Percentiles rank a stretch among this genome's conserved stretches.
These are phyloP conservation scores for Blastocystis sp. DNA, from an alignment of 352 stramenopile genomes.

Conservation along the genomic window DNA sequence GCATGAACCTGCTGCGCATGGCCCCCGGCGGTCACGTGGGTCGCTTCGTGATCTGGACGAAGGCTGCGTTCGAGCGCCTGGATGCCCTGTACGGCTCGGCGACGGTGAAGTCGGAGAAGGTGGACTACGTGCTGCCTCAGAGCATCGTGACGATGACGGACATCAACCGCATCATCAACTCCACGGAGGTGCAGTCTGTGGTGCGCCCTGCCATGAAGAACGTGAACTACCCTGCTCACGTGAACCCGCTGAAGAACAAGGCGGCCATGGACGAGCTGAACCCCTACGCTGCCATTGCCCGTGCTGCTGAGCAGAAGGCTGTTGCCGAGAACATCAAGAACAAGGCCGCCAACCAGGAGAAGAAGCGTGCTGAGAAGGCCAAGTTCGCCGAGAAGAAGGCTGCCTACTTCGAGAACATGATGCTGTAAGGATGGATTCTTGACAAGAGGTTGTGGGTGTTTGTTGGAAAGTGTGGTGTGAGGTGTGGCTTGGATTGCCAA, in stretches of 20 bases:
- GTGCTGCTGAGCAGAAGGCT: slow-evolving; percentile 82
- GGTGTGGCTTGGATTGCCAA: neutral
- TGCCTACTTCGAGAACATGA: slow-evolving; percentile 78
- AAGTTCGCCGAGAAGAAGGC: slow-evolving; percentile 78
- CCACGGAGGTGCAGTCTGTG: slow-evolving; percentile 94
- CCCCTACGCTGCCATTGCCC: slow-evolving; percentile 88
- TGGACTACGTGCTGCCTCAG: slow-evolving; percentile 85
- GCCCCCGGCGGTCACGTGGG: slow-evolving; percentile 95
- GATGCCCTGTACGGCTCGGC: slow-evolving; percentile 84
- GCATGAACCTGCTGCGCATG: slow-evolving; percentile 93
- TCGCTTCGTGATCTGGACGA: slow-evolving; percentile 97
- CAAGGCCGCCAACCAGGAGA: slow-evolving; percentile 79
- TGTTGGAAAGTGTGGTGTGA: neutral
- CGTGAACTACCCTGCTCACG: slow-evolving; percentile 87
- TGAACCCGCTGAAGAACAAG: slow-evolving; percentile 93
- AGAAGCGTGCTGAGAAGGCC: slow-evolving; percentile 82
- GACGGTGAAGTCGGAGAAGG: slow-evolving; percentile 77
- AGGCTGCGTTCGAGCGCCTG: slow-evolving; percentile 92
- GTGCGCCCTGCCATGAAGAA: slow-evolving; percentile 87
- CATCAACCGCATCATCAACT: slow-evolving; percentile 74
- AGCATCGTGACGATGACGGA: slow-evolving; percentile 94
- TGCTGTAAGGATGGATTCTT: slow-evolving; percentile 59
- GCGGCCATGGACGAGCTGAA: slow-evolving; percentile 92
- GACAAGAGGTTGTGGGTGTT: neutral
- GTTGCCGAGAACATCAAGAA: slow-evolving; percentile 84